These are phyloP conservation scores for Ploettnerulaceae sp. DNA, from an alignment of 2,329 filamentous ascomycete genomes.

Conservation along the genomic window DNA sequence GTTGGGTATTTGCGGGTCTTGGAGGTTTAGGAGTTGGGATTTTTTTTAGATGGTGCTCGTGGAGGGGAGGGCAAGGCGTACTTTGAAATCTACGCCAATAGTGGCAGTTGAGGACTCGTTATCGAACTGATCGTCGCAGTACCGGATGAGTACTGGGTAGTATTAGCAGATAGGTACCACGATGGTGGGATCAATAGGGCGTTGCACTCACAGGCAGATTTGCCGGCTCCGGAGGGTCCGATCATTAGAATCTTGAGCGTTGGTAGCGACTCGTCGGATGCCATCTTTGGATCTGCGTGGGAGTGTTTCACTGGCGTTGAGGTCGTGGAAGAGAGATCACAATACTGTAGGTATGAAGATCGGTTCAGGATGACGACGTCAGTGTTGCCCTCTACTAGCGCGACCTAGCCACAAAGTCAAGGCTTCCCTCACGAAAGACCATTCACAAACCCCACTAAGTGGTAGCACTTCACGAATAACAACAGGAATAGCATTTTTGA, in stretches of 20 bases:
- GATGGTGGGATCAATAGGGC: neutral
- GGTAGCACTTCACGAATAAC: conserved; percentile 5
- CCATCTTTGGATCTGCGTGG: conserved; percentile 32
- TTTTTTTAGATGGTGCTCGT: too few species aligned
- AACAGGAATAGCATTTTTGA: conserved; percentile 21
- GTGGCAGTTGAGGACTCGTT: conserved; percentile 50
- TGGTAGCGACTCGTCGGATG: conserved; percentile 44
- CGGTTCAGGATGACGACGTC: conserved; percentile 20
- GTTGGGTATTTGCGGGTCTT: neutral
- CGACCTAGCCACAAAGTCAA: conserved; percentile 7
- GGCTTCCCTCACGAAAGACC: neutral
- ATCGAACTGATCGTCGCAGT: conserved; percentile 54
- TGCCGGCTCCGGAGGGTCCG: conserved; percentile 51
- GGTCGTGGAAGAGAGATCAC: neutral
- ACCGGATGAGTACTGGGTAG: conserved; percentile 46
- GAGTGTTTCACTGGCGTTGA: conserved; percentile 5
- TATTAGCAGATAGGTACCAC: conserved; percentile 7
- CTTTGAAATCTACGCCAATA: conserved; percentile 54
- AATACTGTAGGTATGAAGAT: conserved; percentile 1
- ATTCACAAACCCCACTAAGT: conserved; percentile 5
- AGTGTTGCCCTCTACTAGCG: conserved; percentile 12
- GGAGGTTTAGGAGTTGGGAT: too few species aligned
- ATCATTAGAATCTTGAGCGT: conserved; percentile 52
- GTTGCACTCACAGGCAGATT: conserved; percentile 45
- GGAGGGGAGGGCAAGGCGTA: conserved; percentile 26